Evolutionary conservation across 2,329 filamentous ascomycete genomes (phyloP), one percentile per base, ranked within the genome.

Genomic region (Sclerotinia minor): DNA sequence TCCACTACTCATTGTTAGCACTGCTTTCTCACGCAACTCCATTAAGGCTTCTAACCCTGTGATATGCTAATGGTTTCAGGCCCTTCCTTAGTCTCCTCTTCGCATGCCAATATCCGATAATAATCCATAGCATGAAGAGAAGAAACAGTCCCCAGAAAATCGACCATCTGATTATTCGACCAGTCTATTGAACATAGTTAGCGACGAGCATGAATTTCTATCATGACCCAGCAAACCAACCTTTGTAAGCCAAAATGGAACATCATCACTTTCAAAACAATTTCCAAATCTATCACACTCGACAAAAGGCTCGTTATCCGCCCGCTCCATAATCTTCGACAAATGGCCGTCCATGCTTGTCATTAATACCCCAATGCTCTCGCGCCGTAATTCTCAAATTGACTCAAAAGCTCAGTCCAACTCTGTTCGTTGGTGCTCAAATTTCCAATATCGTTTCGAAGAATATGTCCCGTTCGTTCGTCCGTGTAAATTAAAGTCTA

Each of bases 101-200:
- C 57, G 91, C 92, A 78, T 94, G 92, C 58, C 85, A 79, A 77
- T 90, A 90, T 69, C 90, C 90, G 69, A 86, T 82, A 65, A 91
- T 72, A 74, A 93, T 81, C 82, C 88, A 92, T 53, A 82, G 73
- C 64, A 86, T 77, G 74, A 92, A 79, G 69, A 87, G 67, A 67
- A 83, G 68, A 73, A 91, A 81, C 71, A 94, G 76, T 70, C 81
- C 79, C 69, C 85, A 84, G 75, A 94, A 86, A 69, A 94, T 79
- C 58, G 84, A 82, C 86, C 90, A 94, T 78, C 92, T 91, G 74
- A 92, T 81, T 68, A 79, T 79, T 65, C 75, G 73, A 41, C 75
- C 76, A 47, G 67, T 74, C 76, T 77, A 26, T 44, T 61, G 8
- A 67, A 57, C 72, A 74, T 70, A 69, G 74, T 73, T 74, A 78